phyloP scores from a whole-genome alignment of 2,329 filamentous ascomycete species.

The Diaporthe capsici region DNA sequence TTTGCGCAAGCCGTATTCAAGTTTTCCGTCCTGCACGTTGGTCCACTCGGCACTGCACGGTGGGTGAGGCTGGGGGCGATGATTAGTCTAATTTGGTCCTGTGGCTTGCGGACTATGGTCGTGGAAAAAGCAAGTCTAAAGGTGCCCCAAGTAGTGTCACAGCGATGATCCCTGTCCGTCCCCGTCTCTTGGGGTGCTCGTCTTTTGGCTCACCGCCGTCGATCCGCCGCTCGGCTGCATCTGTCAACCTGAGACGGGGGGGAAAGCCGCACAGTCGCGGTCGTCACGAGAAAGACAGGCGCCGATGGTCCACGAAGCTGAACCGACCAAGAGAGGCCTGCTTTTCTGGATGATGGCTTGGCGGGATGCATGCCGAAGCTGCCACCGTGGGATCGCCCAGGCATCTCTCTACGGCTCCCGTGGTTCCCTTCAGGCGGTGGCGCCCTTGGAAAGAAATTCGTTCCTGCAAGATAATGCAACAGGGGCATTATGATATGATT shows the following conservation, averaged over 20 bases:
- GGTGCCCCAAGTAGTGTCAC: not conserved
- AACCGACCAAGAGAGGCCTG: not conserved
- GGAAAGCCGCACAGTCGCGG: conserved; percentile 4
- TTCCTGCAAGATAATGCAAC: conserved; percentile 14
- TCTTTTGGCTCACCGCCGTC: conserved; percentile 20
- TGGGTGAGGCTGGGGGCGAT: conserved; percentile 9
- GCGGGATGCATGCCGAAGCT: not conserved
- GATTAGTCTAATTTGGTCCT: conserved; percentile 9
- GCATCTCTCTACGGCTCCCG: not conserved
- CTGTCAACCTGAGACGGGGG: conserved; percentile 17
- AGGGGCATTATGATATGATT: not conserved
- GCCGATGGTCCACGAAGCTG: not conserved
- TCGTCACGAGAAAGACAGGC: not conserved
- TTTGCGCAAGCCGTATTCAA: conserved; percentile 22
- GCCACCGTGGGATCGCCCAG: not conserved
- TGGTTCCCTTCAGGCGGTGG: not conserved
- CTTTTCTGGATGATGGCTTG: not conserved
- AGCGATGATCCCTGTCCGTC: conserved; percentile 14
- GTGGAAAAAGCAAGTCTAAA: conserved; percentile 13
- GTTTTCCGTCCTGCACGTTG: conserved; percentile 1
- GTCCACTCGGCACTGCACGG: conserved; percentile 2
- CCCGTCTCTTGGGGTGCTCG: not conserved
- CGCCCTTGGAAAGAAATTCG: not conserved
- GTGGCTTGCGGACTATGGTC: conserved; percentile 24
- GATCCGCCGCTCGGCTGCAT: conserved; percentile 17